These are phyloP conservation scores for Mucor circinelloides DNA, from an alignment of 371 early-diverging fungal genomes.

Conservation along the genomic window DNA sequence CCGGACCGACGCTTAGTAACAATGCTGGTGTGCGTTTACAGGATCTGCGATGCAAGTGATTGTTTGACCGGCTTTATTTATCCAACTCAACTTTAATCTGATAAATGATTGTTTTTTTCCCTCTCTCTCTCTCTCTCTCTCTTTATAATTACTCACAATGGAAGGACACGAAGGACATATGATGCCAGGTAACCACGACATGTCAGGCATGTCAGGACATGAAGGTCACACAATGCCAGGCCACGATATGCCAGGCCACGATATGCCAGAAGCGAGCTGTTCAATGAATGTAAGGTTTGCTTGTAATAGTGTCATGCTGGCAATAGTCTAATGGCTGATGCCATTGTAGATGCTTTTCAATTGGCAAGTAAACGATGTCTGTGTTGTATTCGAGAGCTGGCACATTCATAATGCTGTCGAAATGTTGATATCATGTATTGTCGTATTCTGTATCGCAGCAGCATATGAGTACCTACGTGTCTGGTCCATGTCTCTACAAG, in stretches of 20 bases:
- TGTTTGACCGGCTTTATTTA: background rate
- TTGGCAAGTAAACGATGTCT: constrained; percentile 72
- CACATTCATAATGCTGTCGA: constrained; percentile 53
- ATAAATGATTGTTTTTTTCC: background rate
- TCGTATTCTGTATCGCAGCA: constrained; percentile 57
- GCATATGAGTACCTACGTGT: constrained; percentile 61
- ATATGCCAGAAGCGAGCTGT: constrained; percentile 3
- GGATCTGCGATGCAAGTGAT: background rate
- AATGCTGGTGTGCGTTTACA: background rate
- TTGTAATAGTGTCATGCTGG: background rate
- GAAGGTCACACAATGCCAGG: constrained; percentile 12
- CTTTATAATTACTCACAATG: too few relatives aligned
- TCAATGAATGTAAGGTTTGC: constrained; percentile 20
- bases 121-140: background rate
- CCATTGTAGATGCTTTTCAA: constrained; percentile 70
- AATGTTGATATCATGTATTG: constrained; percentile 60
- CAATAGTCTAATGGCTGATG: background rate
- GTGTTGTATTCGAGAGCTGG: constrained; percentile 75
- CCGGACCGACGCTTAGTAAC: background rate
- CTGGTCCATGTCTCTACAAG: constrained; percentile 51
- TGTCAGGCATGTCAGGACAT: constrained; percentile 8
- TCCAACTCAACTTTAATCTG: background rate
- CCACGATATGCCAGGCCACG: constrained; percentile 4
- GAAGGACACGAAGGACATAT: background rate
- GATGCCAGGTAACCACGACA: background rate